A percentile compares a stretch with the other conserved stretches of the same genome.
Conservation (phyloP, 345 rosid genomes). For the Viola odorata region DNA sequence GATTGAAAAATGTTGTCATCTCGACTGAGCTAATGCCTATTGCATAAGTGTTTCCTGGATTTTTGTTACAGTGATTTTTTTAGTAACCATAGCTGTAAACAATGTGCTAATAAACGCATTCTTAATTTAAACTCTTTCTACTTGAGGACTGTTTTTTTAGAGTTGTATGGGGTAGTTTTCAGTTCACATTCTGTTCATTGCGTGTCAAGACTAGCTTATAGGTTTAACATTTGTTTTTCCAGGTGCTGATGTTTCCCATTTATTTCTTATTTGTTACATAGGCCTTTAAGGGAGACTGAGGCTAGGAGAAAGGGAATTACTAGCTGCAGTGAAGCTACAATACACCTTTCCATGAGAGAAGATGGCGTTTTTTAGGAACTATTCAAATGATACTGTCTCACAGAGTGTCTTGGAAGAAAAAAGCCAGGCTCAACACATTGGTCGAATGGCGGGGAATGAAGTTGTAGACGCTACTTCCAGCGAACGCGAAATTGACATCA, state of each 20-base stretch:
- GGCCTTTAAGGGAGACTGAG: slow-evolving; percentile 14
- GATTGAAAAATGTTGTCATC: not conserved
- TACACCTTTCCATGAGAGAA: slow-evolving; percentile 37
- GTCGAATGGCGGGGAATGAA: slow-evolving; percentile 42
- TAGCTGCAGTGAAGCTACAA: slow-evolving; percentile 8
- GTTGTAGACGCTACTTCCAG: slow-evolving; percentile 39
- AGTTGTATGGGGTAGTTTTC: not conserved
- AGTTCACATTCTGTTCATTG: not conserved
- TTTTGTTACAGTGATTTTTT: not conserved
- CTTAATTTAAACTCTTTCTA: not conserved
- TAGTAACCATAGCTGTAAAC: not conserved
- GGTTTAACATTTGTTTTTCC: not conserved
- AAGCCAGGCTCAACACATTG: slow-evolving; percentile 36
- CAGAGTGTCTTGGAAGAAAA: slow-evolving; percentile 59
- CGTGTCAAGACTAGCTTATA: not conserved
- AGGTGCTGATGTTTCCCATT: not conserved
- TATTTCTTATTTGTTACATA: slow-evolving; percentile 8
- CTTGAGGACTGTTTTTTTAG: not conserved
- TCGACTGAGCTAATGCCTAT: not conserved
- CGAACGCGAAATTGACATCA: slow-evolving; percentile 75
- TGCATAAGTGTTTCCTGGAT: not conserved
- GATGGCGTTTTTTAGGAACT: slow-evolving; percentile 88
- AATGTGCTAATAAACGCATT: not conserved
- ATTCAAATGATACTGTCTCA: slow-evolving; percentile 50
- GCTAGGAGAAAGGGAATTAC: slow-evolving; percentile 9